Evolutionary conservation across 2,329 filamentous ascomycete species (phyloP), one percentile per base, ranked within the genome.

Genomic region (Colletotrichum noveboracense): DNA sequence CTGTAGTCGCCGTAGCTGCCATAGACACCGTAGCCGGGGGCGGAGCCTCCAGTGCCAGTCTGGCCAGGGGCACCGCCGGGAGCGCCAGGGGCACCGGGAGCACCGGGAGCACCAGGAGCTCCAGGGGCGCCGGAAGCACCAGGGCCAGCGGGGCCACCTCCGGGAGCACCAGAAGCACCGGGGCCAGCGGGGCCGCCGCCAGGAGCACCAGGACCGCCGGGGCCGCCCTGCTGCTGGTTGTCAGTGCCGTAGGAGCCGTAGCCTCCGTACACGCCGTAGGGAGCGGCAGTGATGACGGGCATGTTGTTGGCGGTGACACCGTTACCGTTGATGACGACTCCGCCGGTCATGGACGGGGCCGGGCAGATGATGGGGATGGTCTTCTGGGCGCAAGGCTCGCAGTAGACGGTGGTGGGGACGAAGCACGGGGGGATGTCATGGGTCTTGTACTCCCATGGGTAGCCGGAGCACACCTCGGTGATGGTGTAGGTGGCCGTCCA

Each of bases 401-500:
- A 86, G 70, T 78, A 78, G 71, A 86, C 82, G 26, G 82, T 84
- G 70, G 83, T 84, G 75, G 83, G 82, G 75, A 83, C 82, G 78
- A 86, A 86, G 74, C 84, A 83, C 3, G 84, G 83, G 26, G 84
- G 85, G n/a, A 83, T 78, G 14, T 77, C 71, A 3, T 80, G 79
- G 26, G 80, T 80, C 14, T 79, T 78, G 77, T 82, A 84, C 66
- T 79, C 75, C 67, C 77, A 75, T 61, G 79, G 79, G 74, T 80
- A 77, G 66, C 84, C 84, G 14, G 78, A 75, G 78, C 83, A 84
- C 32, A 81, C 81, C 79, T 86, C 82, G 10, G 78, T 80, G 78
- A 87, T 78, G 67, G 85, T 87, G 81, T 87, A 87, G 36, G 84
- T 85, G 38, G 86, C 85, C 48, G 81, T 71, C 85, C 86, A 86